Evolutionary conservation across 306 rosid species (phyloP).

Genomic region (Cyclanthera cordifolia): DNA sequence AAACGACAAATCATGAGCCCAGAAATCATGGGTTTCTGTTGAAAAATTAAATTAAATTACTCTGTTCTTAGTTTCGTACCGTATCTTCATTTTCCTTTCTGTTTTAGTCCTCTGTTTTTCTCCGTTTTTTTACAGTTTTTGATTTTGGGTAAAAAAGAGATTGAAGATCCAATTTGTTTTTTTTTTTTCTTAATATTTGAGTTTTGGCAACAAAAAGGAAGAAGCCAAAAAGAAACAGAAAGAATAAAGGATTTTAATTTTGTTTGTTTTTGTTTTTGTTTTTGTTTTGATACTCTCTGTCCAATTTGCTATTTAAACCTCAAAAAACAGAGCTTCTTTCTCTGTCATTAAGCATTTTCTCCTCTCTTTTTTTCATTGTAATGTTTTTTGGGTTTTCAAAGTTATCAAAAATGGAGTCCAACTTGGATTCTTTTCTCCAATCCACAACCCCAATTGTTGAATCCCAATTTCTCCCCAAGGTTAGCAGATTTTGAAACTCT

Average conservation of each 20-base stretch:
- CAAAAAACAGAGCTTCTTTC: slow-evolving; percentile 30
- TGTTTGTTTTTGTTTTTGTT: slow-evolving; percentile 19
- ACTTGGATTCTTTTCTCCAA: slow-evolving; percentile 68
- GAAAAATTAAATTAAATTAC: background rate
- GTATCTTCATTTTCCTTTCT: background rate
- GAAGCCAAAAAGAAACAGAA: slow-evolving; percentile 5
- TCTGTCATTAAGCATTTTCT: slow-evolving; percentile 24
- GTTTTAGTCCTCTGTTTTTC: background rate
- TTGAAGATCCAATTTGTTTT: background rate
- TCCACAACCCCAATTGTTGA: slow-evolving; percentile 63
- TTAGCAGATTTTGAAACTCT: slow-evolving; percentile 6
- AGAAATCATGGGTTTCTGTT: slow-evolving; percentile 12
- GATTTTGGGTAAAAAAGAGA: background rate
- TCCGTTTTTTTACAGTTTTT: background rate
- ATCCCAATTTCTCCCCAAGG: slow-evolving; percentile 71
- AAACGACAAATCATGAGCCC: slow-evolving; percentile 6
- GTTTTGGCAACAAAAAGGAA: too few species aligned
- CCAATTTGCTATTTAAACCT: slow-evolving; percentile 28
- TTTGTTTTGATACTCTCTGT: slow-evolving; percentile 20
- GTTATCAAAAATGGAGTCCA: slow-evolving; percentile 49
- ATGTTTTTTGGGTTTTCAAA: background rate
- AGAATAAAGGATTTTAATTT: slow-evolving; percentile 14
- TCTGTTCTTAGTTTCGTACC: background rate
- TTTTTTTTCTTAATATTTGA: background rate
- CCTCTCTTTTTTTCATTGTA: slow-evolving; percentile 15